Conservation (phyloP, 208 protist species). For the Giardia duodenalis region DNA sequence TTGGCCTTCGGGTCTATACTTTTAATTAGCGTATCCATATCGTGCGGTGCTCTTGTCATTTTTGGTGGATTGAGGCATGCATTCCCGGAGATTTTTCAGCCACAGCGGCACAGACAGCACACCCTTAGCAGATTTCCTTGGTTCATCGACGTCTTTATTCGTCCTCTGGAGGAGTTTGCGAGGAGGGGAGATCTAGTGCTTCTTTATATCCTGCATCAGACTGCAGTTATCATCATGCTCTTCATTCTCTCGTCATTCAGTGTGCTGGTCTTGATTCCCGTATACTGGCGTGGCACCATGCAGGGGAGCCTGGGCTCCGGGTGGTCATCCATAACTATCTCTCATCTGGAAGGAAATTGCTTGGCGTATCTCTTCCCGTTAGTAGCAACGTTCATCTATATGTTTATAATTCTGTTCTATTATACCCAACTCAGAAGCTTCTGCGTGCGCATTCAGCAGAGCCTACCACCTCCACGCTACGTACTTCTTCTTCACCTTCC, state of each 20-base stretch:
- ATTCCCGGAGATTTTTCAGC: background rate
- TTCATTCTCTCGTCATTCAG: background rate
- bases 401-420: background rate
- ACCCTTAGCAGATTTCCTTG: background rate
- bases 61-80: background rate
- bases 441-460: background rate
- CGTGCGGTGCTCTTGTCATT: background rate
- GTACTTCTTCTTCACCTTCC: background rate
- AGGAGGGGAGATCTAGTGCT: background rate
- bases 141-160: background rate
- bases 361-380: background rate
- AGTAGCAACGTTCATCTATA: background rate
- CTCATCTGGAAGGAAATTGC: background rate
- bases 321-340: background rate
- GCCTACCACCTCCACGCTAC: background rate
- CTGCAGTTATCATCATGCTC: background rate
- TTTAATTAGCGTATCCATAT: background rate
- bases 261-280: background rate
- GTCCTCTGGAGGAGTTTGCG: background rate
- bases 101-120: background rate
- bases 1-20: background rate
- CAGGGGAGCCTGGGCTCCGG: background rate
- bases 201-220: background rate
- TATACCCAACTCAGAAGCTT: background rate
- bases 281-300: background rate